Evolutionary conservation across 805 yeast genomes (phyloP), one percentile per base, ranked within the genome.

Genomic region (Candida tibetensis): DNA sequence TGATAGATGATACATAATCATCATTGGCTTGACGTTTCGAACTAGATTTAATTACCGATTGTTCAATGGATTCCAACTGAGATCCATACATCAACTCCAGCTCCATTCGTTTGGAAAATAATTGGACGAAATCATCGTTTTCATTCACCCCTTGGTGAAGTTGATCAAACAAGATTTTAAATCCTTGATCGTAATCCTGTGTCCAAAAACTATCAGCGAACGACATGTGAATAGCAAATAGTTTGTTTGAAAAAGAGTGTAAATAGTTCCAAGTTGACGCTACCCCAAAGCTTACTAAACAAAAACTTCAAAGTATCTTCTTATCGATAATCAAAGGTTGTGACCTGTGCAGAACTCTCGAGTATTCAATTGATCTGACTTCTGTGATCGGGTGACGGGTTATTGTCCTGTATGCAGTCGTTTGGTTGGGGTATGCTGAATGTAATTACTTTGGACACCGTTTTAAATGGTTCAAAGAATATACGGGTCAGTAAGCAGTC

Each of bases 141-240:
- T 87, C 95, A 17, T 64, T 69, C 39, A 83, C 71, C 0, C 95
- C 95, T 48, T 72, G 75, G 42, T 71, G 65, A 29, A 81, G 63
- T 46, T 76, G 75, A 16, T 62, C 66, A 47, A 79, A 81, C 6
- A 81, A 62, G 2, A 64, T 60, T 35, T 70, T 64, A 32, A 75
- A 59, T 26, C 85, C 81, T 60, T 72, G 62, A 10, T 69, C 62
- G 52, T 81, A 79, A 53, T 83, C 90, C 19, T 67, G 68, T 5
- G 88, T 71, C 95, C 95, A 85, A 62, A 85, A 85, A 49, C 81
- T 77, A 48, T 82, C 87, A 4, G 86, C 79, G 62, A 85, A 83
- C 15, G 86, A 76, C 74, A 69, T 69, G 25, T 7, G 7, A 21
- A n/a, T n/a, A n/a, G n/a, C n/a, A n/a, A n/a, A n/a, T n/a, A n/a